These are phyloP conservation scores for Nitzschia sp. DNA, from an alignment of 108 stramenopile species.

Conservation along the genomic window DNA sequence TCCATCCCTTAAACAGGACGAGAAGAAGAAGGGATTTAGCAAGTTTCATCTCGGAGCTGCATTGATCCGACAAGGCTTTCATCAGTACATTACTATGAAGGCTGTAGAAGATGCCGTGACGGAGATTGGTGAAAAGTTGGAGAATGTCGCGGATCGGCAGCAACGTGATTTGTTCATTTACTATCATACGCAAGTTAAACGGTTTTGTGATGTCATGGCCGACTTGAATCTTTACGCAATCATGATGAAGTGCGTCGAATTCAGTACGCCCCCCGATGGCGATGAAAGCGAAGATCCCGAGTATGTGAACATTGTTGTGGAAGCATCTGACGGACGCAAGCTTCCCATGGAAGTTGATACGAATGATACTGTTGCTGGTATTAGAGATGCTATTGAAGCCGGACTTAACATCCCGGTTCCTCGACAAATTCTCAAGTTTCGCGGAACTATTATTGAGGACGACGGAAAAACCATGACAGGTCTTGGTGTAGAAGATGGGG, in stretches of 20 bases:
- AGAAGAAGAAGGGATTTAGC: conserved; percentile 20
- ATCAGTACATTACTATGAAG: conserved; percentile 27
- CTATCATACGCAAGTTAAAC: conserved; percentile 26
- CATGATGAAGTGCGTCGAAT: conserved; percentile 37
- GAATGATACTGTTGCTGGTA: conserved; percentile 20
- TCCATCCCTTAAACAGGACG: conserved; percentile 12
- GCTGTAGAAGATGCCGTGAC: conserved; percentile 22
- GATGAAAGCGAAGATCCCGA: conserved; percentile 29
- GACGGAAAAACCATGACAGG: conserved; percentile 9
- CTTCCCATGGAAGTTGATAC: conserved; percentile 21
- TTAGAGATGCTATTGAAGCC: conserved; percentile 13
- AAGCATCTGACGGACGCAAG: conserved; percentile 11
- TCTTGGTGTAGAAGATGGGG: conserved; percentile 23
- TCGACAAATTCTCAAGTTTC: conserved; percentile 20
- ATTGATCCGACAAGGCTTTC: conserved; percentile 26
- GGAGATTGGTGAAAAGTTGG: conserved; percentile 7
- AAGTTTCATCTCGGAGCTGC: conserved; percentile 35
- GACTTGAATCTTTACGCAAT: conserved; percentile 33
- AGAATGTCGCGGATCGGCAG: conserved; percentile 28
- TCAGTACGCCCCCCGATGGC: conserved; percentile 22
- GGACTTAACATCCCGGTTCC: conserved; percentile 18
- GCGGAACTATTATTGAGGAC: conserved; percentile 3
- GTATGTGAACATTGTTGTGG: conserved; percentile 21
- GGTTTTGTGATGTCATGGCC: conserved; percentile 38
- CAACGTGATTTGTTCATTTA: conserved; percentile 15